A percentile compares a stretch with the other conserved stretches of the same genome.
phyloP scores from a whole-genome alignment of 768 basidiomycete species.

The Serendipita vermifera region DNA sequence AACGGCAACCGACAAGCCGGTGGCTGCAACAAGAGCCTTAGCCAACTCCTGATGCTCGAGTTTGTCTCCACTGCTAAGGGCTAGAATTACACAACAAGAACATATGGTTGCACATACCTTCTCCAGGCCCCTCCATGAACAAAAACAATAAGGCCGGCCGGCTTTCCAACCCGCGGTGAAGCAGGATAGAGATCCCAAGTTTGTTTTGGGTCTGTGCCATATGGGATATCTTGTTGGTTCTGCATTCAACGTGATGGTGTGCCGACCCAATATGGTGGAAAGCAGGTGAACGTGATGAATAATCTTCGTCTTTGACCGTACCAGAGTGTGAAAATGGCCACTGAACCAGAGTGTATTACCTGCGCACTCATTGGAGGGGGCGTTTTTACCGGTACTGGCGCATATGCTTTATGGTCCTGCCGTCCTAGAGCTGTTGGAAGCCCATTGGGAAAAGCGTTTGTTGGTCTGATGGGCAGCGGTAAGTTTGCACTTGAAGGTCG shows the following conservation, averaged over 20 bases:
- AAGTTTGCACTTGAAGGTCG: not conserved
- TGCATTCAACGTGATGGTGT: too few species aligned
- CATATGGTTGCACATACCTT: conserved; percentile 28
- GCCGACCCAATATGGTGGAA: not conserved
- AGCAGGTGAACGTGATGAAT: too few species aligned
- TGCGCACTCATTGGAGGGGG: not conserved
- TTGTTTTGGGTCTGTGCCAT: conserved; percentile 16
- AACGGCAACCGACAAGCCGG: conserved; percentile 47
- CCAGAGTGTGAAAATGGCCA: not conserved
- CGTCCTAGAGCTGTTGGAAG: not conserved
- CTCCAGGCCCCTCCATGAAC: conserved; percentile 81
- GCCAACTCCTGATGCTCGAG: conserved; percentile 42
- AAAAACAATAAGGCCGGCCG: conserved; percentile 42
- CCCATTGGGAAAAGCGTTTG: not conserved
- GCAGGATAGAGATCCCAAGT: conserved; percentile 46
- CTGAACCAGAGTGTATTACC: not conserved
- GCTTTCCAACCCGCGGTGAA: not conserved
- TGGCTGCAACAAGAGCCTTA: conserved; percentile 34
- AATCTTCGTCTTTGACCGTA: too few species aligned
- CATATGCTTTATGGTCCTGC: not conserved
- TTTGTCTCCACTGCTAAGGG: conserved; percentile 56
- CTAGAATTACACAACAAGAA: not conserved
- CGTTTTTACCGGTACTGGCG: not conserved
- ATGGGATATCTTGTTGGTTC: conserved; percentile 11
- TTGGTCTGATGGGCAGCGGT: not conserved